Evolutionary conservation across 768 basidiomycete genomes (phyloP).

Genomic region (Podaxis rugospora): DNA sequence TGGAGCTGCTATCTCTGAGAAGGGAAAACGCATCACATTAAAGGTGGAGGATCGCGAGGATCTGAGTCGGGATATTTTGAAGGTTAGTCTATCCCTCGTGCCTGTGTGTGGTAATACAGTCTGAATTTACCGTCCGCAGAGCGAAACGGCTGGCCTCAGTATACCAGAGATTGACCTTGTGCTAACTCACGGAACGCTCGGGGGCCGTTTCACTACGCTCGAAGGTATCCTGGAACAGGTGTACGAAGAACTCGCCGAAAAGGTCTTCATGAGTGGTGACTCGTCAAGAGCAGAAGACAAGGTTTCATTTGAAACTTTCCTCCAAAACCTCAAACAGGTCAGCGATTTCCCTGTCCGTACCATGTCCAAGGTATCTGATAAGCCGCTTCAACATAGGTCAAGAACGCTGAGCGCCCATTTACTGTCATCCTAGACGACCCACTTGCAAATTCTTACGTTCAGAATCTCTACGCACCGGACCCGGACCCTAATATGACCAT

Average conservation of each 20-base stretch:
- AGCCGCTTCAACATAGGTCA: constrained; percentile 46
- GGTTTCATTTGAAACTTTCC: constrained; percentile 68
- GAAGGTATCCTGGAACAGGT: constrained; percentile 94
- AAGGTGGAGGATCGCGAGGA: constrained; percentile 93
- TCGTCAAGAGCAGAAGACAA: constrained; percentile 44
- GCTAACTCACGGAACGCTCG: constrained; percentile 89
- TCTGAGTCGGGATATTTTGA: constrained; percentile 87
- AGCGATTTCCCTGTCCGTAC: constrained; percentile 16
- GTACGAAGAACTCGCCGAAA: constrained; percentile 90
- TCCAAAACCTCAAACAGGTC: constrained; percentile 72
- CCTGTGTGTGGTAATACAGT: background rate
- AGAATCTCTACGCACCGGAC: constrained; percentile 97
- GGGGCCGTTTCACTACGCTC: constrained; percentile 95
- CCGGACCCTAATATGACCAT: constrained; percentile 91
- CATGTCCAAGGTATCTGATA: background rate
- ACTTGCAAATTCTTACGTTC: constrained; percentile 90
- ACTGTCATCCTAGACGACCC: constrained; percentile 96
- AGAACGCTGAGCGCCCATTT: constrained; percentile 73
- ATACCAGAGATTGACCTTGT: constrained; percentile 96
- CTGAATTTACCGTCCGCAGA: constrained; percentile 39
- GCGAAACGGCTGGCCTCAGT: constrained; percentile 83
- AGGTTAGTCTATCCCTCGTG: constrained; percentile 46
- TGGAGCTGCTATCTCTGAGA: constrained; percentile 80
- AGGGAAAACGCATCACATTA: constrained; percentile 84
- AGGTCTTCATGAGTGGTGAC: constrained; percentile 77